Base-by-base conservation (phyloP, 192 early-diverging fungal species). In the Coemansia sp. region DNA sequence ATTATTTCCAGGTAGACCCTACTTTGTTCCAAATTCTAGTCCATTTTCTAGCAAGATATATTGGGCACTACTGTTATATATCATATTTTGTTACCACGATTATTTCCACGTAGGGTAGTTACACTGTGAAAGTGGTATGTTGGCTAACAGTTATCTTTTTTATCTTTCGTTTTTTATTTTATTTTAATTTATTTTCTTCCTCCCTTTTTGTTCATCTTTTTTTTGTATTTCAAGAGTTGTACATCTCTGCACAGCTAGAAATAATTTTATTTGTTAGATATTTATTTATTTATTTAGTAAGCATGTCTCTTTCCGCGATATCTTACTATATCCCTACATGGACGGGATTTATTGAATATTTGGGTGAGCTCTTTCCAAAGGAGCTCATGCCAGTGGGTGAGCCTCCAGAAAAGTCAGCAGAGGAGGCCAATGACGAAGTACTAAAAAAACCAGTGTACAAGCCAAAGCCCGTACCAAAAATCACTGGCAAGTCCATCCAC, bases 301-400 rank as follows among this genome's bases (percentile, higher is more conserved):
- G 50, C 31, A 76, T 72, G 70, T 59, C 48, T 17, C 32, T 58
- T 41, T n/a, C 59, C 12, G 74, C 67, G 42, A 24, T 82, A n/a
- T 62, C 50, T 40, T 68, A 83, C 61, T 83, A 83, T 31, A 72
- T 75, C 29, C 80, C 80, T 13, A 83, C 80, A 66, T 69, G 66
- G 66, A 11, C 17, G 15, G 76, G 80, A 10, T 36, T 83, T 6
- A 75, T 70, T 41, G 19, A 36, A 3, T 83, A 69, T 34, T 9
- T 83, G 12, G 38, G 56, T 10, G 80, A 83, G 48, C 48, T 78
- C 11, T 83, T 83, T 62, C 80, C 80, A 11, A 69, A 69, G 45
- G 65, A 83, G 56, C 69, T 83, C n/a, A 78, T 83, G 75, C 67
- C 72, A 7, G 62, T 75, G 3, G 80, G 80, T 41, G 76, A 66